A percentile compares a stretch with the other conserved stretches of the same genome.
These are phyloP conservation scores for Neurospora sp. DNA, from an alignment of 495 filamentous ascomycete genomes.

Conservation along the genomic window DNA sequence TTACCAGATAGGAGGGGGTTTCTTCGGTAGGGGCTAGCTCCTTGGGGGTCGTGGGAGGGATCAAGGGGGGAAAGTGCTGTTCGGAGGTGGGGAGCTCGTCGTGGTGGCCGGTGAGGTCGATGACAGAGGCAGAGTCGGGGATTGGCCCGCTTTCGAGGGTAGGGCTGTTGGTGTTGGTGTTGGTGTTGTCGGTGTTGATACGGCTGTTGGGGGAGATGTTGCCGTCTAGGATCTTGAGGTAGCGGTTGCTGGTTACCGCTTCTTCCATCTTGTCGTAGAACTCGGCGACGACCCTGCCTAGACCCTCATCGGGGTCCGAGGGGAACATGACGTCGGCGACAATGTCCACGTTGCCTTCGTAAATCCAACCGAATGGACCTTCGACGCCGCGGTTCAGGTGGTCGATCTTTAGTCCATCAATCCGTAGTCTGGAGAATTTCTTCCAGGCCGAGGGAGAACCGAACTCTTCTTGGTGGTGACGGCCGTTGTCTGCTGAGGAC, in stretches of 20 bases:
- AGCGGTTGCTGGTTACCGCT: conserved; percentile 68
- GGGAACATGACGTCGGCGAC: conserved; percentile 93
- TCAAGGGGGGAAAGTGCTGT: neutral
- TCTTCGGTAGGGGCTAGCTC: conserved; percentile 19
- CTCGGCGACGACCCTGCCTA: conserved; percentile 84
- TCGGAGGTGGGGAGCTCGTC: conserved; percentile 1
- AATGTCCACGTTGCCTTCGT: conserved; percentile 92
- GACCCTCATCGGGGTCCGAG: conserved; percentile 69
- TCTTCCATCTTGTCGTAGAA: conserved; percentile 93
- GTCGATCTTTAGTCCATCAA: conserved; percentile 90
- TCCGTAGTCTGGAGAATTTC: conserved; percentile 80
- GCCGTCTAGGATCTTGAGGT: conserved; percentile 36
- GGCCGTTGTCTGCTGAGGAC: conserved; percentile 30
- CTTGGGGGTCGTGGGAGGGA: neutral
- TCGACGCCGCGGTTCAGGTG: conserved; percentile 90
- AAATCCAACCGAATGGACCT: conserved; percentile 95
- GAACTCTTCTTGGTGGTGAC: conserved; percentile 38
- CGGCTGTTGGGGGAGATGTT: conserved; percentile 13
- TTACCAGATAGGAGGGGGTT: conserved; percentile 66
- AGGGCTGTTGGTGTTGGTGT: neutral
- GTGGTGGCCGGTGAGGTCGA: neutral
- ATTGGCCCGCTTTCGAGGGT: conserved; percentile 1
- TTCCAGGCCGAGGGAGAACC: conserved; percentile 60
- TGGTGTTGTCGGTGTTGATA: conserved; percentile 14
- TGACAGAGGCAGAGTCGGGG: neutral